phyloP scores from a whole-genome alignment of 1,284 basidiomycete genomes.

The Cryptococcus sp. region DNA sequence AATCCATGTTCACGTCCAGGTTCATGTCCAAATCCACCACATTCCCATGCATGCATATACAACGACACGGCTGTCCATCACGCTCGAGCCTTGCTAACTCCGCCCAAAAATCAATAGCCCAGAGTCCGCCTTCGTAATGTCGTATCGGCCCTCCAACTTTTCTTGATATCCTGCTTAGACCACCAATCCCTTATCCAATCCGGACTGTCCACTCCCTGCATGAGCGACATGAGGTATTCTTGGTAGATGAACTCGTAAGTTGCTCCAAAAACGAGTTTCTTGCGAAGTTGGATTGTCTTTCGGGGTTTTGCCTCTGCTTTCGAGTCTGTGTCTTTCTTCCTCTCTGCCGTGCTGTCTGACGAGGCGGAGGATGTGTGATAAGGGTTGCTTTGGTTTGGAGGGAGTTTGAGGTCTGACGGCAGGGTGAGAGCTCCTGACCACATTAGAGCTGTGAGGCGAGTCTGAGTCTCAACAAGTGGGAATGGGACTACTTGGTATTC shows the following conservation, averaged over 20 bases:
- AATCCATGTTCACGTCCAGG: too few species aligned
- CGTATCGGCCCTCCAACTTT: slow-evolving; percentile 24
- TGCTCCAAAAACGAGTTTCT: slow-evolving; percentile 33
- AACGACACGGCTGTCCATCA: too few species aligned
- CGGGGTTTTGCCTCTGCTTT: slow-evolving; percentile 1
- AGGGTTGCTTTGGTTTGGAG: slow-evolving; percentile 29
- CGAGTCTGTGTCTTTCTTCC: too few species aligned
- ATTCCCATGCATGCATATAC: background rate
- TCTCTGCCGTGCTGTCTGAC: too few species aligned
- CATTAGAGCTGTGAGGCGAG: slow-evolving; percentile 38
- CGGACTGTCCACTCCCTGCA: slow-evolving; percentile 22
- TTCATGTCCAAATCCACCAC: background rate
- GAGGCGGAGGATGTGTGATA: slow-evolving; percentile 10
- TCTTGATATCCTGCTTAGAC: slow-evolving; percentile 19
- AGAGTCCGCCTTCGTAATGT: slow-evolving; percentile 28
- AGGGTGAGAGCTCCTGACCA: slow-evolving; percentile 33
- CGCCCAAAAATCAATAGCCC: slow-evolving; percentile 23
- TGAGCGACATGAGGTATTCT: slow-evolving; percentile 34
- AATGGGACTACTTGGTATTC: slow-evolving; percentile 49
- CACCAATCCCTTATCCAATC: slow-evolving; percentile 22
- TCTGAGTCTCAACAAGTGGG: slow-evolving; percentile 48
- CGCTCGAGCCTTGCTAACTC: too few species aligned
- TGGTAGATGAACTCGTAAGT: slow-evolving; percentile 38
- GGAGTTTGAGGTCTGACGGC: slow-evolving; percentile 19
- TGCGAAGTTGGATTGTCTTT: slow-evolving; percentile 21